These are phyloP conservation scores for Camellia lanceoleosa DNA, from an alignment of 148 eudicot species.

Conservation along the genomic window DNA sequence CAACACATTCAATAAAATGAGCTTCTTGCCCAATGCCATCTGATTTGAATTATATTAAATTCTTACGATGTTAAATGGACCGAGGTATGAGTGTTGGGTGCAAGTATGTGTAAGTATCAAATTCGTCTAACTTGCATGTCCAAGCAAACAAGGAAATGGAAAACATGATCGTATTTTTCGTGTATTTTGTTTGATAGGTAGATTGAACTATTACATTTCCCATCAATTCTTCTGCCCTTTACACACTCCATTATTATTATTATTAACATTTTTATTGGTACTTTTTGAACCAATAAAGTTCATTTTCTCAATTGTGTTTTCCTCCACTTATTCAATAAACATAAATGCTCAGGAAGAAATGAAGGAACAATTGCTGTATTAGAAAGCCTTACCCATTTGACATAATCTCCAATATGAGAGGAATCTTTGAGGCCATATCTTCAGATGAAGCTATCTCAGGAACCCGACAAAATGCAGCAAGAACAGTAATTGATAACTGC, in stretches of 20 bases:
- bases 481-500: conserved; percentile 53
- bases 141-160: too few relatives aligned
- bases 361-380: neutral
- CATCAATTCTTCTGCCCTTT: neutral
- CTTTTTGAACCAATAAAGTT: neutral
- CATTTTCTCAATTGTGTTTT: neutral
- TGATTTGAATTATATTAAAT: neutral
- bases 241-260: neutral
- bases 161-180: neutral
- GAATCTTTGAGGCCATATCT: conserved; percentile 63
- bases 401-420: conserved; percentile 58
- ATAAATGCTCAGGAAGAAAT: conserved; percentile 10
- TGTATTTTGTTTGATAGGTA: neutral
- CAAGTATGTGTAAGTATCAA: too few relatives aligned
- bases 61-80: too few relatives aligned
- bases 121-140: too few relatives aligned
- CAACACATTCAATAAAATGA: neutral
- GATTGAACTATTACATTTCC: neutral
- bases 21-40: neutral
- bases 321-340: neutral
- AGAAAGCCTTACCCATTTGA: conserved; percentile 42
- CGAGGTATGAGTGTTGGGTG: too few relatives aligned
- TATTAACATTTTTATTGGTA: neutral
- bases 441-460: conserved; percentile 64
- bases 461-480: conserved; percentile 72